Conservation (phyloP, 2,329 filamentous ascomycete species). For the Fusarium sp. region DNA sequence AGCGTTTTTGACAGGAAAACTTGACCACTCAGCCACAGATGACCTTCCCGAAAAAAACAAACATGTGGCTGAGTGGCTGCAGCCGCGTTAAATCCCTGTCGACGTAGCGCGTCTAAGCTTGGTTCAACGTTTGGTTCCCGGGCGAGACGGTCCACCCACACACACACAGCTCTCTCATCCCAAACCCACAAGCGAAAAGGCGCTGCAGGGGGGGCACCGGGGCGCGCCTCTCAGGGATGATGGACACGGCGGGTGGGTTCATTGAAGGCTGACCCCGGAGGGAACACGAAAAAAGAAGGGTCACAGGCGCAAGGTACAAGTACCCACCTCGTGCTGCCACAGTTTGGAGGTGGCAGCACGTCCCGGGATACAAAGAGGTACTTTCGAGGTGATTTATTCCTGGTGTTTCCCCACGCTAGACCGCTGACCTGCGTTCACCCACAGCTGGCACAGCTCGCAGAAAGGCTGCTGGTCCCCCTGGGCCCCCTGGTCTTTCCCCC, state of each 20-base stretch:
- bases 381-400: conserved; percentile 26
- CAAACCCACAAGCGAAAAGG: conserved; percentile 9
- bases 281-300: conserved; percentile 4
- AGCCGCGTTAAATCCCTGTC: conserved; percentile 44
- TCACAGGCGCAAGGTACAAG: conserved; percentile 10
- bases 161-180: conserved; percentile 5
- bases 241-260: conserved; percentile 1
- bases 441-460: conserved; percentile 12
- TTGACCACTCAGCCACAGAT: conserved; percentile 14
- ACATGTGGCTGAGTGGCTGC: conserved; percentile 42
- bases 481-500: conserved; percentile 12
- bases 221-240: neutral
- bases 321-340: neutral
- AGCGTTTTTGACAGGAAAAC: neutral
- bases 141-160: conserved; percentile 22
- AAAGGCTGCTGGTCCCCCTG: conserved; percentile 9
- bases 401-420: conserved; percentile 36
- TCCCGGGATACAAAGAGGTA: conserved; percentile 28
- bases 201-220: conserved; percentile 14
- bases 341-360: conserved; percentile 8
- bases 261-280: conserved; percentile 13
- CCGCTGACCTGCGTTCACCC: conserved; percentile 15
- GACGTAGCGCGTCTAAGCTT: conserved; percentile 46
- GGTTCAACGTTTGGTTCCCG: conserved; percentile 46
- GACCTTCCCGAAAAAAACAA: conserved; percentile 31